Evolutionary conservation across 345 rosid species (phyloP).

Genomic region (Arabidopsis arenosa): DNA sequence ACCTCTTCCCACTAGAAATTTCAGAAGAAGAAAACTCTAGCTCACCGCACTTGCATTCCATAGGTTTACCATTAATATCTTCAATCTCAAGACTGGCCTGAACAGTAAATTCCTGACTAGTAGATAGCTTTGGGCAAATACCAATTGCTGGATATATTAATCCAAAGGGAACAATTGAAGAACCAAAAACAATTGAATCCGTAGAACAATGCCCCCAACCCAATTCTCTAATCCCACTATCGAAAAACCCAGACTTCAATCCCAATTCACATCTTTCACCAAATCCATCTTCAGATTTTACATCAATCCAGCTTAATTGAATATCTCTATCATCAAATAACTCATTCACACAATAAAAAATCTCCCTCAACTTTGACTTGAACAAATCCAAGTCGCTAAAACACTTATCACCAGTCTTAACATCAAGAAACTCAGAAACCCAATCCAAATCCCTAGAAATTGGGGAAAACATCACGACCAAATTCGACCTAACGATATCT

Average conservation of each 20-base stretch:
- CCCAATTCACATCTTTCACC: slow-evolving; percentile 36
- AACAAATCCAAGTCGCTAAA: slow-evolving; percentile 49
- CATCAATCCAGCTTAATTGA: slow-evolving; percentile 82
- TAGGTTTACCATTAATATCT: slow-evolving; percentile 70
- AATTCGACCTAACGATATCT: slow-evolving; percentile 60
- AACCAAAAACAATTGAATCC: slow-evolving; percentile 65
- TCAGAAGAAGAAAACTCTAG: slow-evolving; percentile 58
- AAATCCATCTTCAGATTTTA: slow-evolving; percentile 49
- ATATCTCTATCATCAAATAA: slow-evolving; percentile 68
- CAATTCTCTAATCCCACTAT: slow-evolving; percentile 60
- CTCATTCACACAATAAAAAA: slow-evolving; percentile 63
- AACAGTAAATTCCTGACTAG: slow-evolving; percentile 41
- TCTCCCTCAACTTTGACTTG: slow-evolving; percentile 45
- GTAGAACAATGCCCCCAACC: slow-evolving; percentile 92
- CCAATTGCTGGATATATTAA: slow-evolving; percentile 79
- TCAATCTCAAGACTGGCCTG: slow-evolving; percentile 70
- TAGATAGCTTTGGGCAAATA: slow-evolving; percentile 43
- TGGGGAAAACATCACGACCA: slow-evolving; percentile 81
- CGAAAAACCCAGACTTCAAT: slow-evolving; percentile 49
- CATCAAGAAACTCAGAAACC: slow-evolving; percentile 58
- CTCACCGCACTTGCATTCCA: slow-evolving; percentile 78
- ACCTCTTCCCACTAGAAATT: slow-evolving; percentile 26
- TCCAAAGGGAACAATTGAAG: slow-evolving; percentile 73
- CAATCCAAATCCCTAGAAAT: slow-evolving; percentile 45
- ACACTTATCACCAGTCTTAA: slow-evolving; percentile 45